Percentiles rank a stretch among this genome's conserved stretches.
phyloP scores from a whole-genome alignment of 805 yeast species.

The Starmerella vaccinii region DNA sequence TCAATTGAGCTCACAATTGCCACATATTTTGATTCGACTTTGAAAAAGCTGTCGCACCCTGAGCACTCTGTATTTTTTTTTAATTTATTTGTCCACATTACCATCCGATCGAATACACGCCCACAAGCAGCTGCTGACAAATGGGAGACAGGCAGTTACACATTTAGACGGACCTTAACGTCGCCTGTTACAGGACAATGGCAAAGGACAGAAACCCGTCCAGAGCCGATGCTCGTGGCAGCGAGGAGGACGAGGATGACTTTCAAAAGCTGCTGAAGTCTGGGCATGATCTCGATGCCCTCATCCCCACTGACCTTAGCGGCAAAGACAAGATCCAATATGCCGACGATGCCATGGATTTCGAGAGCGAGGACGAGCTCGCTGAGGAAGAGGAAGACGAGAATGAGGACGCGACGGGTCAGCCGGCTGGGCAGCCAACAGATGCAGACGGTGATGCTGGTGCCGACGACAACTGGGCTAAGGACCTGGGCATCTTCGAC shows the following conservation, averaged over 20 bases:
- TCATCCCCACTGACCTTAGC: constrained; percentile 29
- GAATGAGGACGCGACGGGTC: constrained; percentile 2
- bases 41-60: no score
- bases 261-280: constrained; percentile 28
- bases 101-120: no score
- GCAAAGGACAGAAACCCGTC: neutral
- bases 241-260: constrained; percentile 28
- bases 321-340: constrained; percentile 53
- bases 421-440: constrained; percentile 21
- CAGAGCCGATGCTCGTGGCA: neutral
- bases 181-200: neutral
- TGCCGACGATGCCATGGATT: constrained; percentile 87
- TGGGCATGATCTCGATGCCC: constrained; percentile 25
- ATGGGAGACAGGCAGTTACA: no score
- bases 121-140: no score
- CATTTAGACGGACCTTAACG: neutral
- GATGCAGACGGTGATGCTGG: constrained; percentile 15
- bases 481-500: constrained; percentile 28
- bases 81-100: no score
- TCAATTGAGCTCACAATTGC: no score
- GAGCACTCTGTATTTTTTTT: no score
- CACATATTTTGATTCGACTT: no score
- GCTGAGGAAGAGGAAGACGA: constrained; percentile 73
- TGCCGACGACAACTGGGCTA: constrained; percentile 32
- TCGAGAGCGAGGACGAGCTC: constrained; percentile 86